Conservation (phyloP, 2,329 filamentous ascomycete genomes). For the Aspergillus oerlinghausenensis region DNA sequence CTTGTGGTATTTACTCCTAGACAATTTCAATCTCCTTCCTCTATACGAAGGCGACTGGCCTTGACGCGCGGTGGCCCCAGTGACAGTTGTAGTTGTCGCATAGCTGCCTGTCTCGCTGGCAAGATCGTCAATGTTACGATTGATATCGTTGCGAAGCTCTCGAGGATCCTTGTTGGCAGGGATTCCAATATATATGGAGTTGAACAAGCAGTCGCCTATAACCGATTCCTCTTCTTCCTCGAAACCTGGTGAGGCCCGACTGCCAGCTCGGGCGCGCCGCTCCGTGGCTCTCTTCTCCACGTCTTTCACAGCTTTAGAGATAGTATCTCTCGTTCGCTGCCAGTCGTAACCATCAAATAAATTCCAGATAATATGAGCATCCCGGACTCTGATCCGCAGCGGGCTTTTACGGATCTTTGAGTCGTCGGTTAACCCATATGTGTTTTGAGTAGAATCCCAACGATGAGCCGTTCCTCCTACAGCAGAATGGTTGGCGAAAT, state of each 20-base stretch:
- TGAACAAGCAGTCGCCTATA: constrained; percentile 94
- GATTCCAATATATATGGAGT: constrained; percentile 96
- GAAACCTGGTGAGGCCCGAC: constrained; percentile 50
- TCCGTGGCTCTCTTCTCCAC: constrained; percentile 80
- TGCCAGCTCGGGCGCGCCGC: constrained; percentile 56
- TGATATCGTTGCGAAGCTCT: constrained; percentile 78
- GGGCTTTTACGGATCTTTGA: constrained; percentile 62
- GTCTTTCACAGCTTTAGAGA: constrained; percentile 81
- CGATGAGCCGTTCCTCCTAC: constrained; percentile 65
- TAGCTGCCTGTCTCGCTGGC: constrained; percentile 86
- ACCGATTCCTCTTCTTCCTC: constrained; percentile 72
- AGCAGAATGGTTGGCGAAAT: constrained; percentile 62
- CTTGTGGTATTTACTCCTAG: constrained; percentile 86
- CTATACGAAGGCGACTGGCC: constrained; percentile 33
- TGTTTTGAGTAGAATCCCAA: constrained; percentile 75
- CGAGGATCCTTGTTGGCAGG: constrained; percentile 79
- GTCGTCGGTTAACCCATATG: constrained; percentile 63
- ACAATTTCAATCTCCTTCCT: constrained; percentile 64
- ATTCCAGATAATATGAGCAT: constrained; percentile 95
- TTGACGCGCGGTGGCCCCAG: constrained; percentile 34
- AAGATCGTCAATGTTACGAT: constrained; percentile 79
- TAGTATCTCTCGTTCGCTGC: constrained; percentile 78
- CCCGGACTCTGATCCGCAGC: constrained; percentile 70
- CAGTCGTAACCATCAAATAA: constrained; percentile 97
- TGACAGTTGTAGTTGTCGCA: constrained; percentile 63